Evolutionary conservation across 2,329 filamentous ascomycete genomes (phyloP).

Genomic region (Trichoderma atroviride): DNA sequence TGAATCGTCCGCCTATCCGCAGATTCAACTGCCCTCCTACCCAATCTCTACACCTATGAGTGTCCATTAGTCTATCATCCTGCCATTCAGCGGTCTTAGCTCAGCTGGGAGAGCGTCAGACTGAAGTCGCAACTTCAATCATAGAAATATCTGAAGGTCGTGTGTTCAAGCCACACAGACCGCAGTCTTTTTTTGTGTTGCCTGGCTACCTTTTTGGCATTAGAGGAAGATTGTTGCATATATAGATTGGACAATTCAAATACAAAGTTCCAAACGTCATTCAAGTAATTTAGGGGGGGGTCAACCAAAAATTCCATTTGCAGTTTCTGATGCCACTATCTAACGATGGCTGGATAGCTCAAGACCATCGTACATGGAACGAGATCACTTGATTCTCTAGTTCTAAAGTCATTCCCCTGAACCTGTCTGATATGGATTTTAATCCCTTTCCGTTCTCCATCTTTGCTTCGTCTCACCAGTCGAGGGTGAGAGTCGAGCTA

Average conservation of each 20-base stretch:
- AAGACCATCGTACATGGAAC: conserved; percentile 25
- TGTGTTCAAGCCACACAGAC: neutral
- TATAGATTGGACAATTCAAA: neutral
- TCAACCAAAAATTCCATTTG: conserved; percentile 23
- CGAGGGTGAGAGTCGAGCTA: conserved; percentile 11
- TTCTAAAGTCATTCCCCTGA: conserved; percentile 24
- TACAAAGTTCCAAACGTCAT: neutral
- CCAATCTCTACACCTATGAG: neutral
- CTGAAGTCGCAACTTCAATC: neutral
- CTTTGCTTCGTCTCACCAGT: conserved; percentile 1
- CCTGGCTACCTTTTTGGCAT: neutral
- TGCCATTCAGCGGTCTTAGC: neutral
- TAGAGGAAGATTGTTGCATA: neutral
- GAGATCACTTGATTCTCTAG: conserved; percentile 43
- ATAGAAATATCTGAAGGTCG: neutral
- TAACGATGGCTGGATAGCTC: conserved; percentile 13
- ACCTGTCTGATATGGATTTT: conserved; percentile 4
- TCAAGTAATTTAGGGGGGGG: neutral
- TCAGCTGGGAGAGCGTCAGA: neutral
- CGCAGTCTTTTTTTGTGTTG: neutral
- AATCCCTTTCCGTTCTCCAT: conserved; percentile 7
- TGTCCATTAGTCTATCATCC: neutral
- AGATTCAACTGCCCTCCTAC: neutral
- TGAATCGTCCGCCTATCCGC: neutral
- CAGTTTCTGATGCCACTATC: conserved; percentile 22